A percentile compares a stretch with the other conserved stretches of the same genome.
Conservation (phyloP, 1,284 basidiomycete genomes). For the Puccinia coronata region DNA sequence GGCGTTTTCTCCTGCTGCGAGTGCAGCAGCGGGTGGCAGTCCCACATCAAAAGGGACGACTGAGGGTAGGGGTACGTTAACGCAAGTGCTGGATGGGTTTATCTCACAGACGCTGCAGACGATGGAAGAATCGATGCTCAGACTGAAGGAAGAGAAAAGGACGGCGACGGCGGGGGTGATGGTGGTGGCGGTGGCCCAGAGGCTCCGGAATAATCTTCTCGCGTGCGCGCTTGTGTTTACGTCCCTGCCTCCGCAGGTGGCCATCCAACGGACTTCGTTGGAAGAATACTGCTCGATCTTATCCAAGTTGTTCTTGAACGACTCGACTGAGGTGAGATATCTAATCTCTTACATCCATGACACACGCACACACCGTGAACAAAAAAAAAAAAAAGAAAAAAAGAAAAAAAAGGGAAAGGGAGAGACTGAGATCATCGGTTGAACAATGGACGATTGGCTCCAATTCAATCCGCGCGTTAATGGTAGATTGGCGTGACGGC, state of each 20-base stretch:
- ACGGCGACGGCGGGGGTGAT: no score
- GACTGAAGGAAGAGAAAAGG: neutral
- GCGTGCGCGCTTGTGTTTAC: conserved; percentile 83
- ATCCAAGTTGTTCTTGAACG: conserved; percentile 67
- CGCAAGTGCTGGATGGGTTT: conserved; percentile 74
- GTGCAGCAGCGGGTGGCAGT: neutral
- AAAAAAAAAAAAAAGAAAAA: no score
- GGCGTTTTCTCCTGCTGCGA: neutral
- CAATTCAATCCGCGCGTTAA: no score
- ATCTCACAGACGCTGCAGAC: conserved; percentile 80
- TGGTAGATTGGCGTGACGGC: conserved; percentile 28
- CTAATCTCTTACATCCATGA: conserved; percentile 15
- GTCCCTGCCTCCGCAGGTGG: conserved; percentile 69
- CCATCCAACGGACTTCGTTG: conserved; percentile 72
- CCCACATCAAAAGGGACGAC: neutral
- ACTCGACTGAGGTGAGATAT: conserved; percentile 23
- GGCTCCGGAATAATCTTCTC: conserved; percentile 72
- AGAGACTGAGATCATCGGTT: no score
- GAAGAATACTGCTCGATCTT: conserved; percentile 84
- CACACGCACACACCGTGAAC: no score
- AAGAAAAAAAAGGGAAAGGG: neutral
- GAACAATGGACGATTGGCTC: neutral
- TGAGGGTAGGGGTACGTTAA: conserved; percentile 50
- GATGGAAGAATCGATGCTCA: conserved; percentile 74
- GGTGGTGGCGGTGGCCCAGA: neutral